These are phyloP conservation scores for Fusarium nelsonii DNA, from an alignment of 2,329 filamentous ascomycete genomes.

Conservation along the genomic window DNA sequence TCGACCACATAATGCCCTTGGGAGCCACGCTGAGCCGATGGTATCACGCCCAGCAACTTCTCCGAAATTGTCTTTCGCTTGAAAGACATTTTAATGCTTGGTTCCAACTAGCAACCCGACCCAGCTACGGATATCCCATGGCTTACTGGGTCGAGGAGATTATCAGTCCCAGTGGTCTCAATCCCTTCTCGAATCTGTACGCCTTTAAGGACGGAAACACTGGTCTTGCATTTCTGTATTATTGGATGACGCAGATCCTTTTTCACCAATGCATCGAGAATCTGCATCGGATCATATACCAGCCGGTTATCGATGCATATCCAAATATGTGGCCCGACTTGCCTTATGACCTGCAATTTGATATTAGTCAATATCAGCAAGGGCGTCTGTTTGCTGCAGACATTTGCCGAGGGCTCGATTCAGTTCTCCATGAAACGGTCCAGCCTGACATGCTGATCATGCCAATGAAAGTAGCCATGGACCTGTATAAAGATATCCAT, in stretches of 20 bases:
- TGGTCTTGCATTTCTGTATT: slow-evolving; percentile 64
- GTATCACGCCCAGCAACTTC: slow-evolving; percentile 61
- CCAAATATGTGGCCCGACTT: slow-evolving; percentile 56
- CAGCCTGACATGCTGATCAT: slow-evolving; percentile 62
- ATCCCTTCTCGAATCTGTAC: slow-evolving; percentile 61
- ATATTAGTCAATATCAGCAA: slow-evolving; percentile 59
- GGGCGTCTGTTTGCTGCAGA: slow-evolving; percentile 60
- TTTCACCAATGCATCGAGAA: slow-evolving; percentile 63
- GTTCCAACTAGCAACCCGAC: slow-evolving; percentile 53
- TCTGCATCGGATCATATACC: slow-evolving; percentile 59
- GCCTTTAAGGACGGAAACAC: slow-evolving; percentile 60
- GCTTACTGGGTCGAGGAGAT: slow-evolving; percentile 58
- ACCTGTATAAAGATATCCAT: slow-evolving; percentile 58
- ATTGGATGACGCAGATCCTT: slow-evolving; percentile 65
- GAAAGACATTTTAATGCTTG: slow-evolving; percentile 64
- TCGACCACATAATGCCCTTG: slow-evolving; percentile 57
- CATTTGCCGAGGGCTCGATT: slow-evolving; percentile 65
- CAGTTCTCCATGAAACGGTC: slow-evolving; percentile 56
- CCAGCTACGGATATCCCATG: slow-evolving; percentile 48
- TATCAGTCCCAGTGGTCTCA: slow-evolving; percentile 46
- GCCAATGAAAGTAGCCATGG: slow-evolving; percentile 58
- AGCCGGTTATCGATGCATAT: slow-evolving; percentile 58
- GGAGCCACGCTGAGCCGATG: slow-evolving; percentile 58
- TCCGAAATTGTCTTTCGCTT: slow-evolving; percentile 61
- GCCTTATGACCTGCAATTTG: slow-evolving; percentile 55